Base-by-base conservation (phyloP, 441 rosid species). In the Erysimum cheiri region DNA sequence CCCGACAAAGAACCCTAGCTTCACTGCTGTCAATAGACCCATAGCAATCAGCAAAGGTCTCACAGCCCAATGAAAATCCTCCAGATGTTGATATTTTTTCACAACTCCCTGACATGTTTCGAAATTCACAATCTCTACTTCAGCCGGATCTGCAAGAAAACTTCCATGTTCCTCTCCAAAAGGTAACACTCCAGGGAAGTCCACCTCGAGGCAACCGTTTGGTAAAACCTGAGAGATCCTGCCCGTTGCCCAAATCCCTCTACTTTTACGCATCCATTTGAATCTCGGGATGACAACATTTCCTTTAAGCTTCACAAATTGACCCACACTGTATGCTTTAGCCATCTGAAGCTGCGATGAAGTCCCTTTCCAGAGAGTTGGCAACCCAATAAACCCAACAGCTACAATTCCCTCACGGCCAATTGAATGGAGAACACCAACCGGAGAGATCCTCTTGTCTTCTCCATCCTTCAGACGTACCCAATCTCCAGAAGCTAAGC, bases 51-150 rank as follows among this genome's bases (percentile, higher is more conserved):
- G 72, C 49, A 94, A 80, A 10, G 97, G 98, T 73, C 97, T 89
- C 41, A 91, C 88, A n/a, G 87, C 86, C 98, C 97, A 94, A 70
- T 89, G 97, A 64, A 88, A 81, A 75, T 94, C 96, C 82, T 94
- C 96, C 1, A 91, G 85, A 79, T 94, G 98, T 67, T 88, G 85
- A 70, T 86, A 91, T 61, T 89, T 91, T 57, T 84, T 69, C 47
- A 84, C 80, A 17, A 89, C 60, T 15, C 96, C 97, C 1, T 76
- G 70, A 73, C 91, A 94, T 9, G 85, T 79, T 48, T 66, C 48
- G 44, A 94, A 94, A 48, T 85, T 77, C 70, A 91, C 88, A n/a
- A 67, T 52, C 80, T 88, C 96, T 69, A 91, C 88, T 83, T 94
- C 96, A 67, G 85, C 87, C 46, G 97, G 97, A 78, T 94, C 98